Conservation (phyloP, 176 grass and related monocot species). For the Echinochloa phyllopogon region DNA sequence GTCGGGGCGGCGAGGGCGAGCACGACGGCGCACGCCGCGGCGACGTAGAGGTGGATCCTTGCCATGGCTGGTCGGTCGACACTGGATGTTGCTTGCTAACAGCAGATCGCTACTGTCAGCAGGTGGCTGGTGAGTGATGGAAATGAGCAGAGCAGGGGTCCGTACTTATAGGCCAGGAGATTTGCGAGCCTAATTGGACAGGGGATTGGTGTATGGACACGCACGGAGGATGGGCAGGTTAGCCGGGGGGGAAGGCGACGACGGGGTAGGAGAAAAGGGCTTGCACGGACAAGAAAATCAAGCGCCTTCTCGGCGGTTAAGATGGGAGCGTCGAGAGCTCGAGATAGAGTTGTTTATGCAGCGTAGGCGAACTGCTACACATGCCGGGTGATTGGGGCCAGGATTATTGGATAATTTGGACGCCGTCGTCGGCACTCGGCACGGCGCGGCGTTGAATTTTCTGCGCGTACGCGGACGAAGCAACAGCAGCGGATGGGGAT, state of each 20-base stretch:
- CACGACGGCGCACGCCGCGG: slow-evolving; percentile 34
- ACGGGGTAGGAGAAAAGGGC: not conserved
- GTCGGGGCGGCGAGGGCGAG: slow-evolving; percentile 36
- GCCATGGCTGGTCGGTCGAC: slow-evolving; percentile 1
- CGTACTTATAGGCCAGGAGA: slow-evolving; percentile 32
- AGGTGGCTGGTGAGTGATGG: not conserved
- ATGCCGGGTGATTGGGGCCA: not conserved
- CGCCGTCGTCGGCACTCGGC: not conserved
- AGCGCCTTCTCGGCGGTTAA: not conserved
- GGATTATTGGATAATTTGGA: not conserved
- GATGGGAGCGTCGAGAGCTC: not conserved
- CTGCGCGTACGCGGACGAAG: not conserved
- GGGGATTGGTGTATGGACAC: too few relatives aligned
- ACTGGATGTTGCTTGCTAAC: not conserved
- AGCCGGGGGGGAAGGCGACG: not conserved
- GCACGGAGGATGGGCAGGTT: not conserved
- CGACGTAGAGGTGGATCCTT: slow-evolving; percentile 31
- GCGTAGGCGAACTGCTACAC: slow-evolving; percentile 9
- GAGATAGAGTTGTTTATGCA: slow-evolving; percentile 43
- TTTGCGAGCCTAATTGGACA: not conserved
- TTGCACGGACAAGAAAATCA: slow-evolving; percentile 3
- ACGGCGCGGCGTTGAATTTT: not conserved
- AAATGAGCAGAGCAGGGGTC: slow-evolving; percentile 7
- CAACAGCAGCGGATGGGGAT: not conserved
- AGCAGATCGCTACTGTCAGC: not conserved